Evolutionary conservation across 768 basidiomycete genomes (phyloP).

Genomic region (Lactarius trivialis): DNA sequence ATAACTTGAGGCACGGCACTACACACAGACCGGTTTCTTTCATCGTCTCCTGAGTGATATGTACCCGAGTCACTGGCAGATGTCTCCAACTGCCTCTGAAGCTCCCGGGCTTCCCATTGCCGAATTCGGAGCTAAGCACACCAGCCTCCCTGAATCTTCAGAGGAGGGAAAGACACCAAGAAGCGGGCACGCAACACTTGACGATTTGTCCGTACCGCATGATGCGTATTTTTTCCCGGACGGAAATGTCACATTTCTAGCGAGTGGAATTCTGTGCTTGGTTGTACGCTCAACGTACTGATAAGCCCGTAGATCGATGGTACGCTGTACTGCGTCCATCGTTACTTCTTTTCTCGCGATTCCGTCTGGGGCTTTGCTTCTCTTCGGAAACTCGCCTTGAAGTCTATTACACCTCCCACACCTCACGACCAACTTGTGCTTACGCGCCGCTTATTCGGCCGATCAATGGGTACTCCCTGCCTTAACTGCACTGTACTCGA

Average conservation of each 20-base stretch:
- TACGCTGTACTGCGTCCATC: slow-evolving; percentile 12
- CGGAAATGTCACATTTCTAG: slow-evolving; percentile 10
- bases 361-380: slow-evolving; percentile 28
- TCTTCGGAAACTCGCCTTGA: slow-evolving; percentile 25
- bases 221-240: slow-evolving; percentile 1
- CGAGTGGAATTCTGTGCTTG: background rate
- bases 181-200: background rate
- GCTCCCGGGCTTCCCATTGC: background rate
- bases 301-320: slow-evolving; percentile 6
- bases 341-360: slow-evolving; percentile 15
- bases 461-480: slow-evolving; percentile 18
- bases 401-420: slow-evolving; percentile 12
- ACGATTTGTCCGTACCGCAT: background rate
- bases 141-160: background rate
- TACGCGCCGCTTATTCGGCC: slow-evolving; percentile 17
- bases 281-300: background rate
- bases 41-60: background rate
- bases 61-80: no score
- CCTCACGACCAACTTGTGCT: slow-evolving; percentile 17
- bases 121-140: background rate
- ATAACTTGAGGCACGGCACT: no score
- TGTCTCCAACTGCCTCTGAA: background rate
- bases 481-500: slow-evolving; percentile 14
- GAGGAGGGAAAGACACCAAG: background rate
- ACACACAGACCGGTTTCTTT: no score